Percentiles rank a stretch among this genome's conserved stretches.
Evolutionary conservation across 2,329 filamentous ascomycete species (phyloP).

Genomic region (Pseudogymnoascus sp.): DNA sequence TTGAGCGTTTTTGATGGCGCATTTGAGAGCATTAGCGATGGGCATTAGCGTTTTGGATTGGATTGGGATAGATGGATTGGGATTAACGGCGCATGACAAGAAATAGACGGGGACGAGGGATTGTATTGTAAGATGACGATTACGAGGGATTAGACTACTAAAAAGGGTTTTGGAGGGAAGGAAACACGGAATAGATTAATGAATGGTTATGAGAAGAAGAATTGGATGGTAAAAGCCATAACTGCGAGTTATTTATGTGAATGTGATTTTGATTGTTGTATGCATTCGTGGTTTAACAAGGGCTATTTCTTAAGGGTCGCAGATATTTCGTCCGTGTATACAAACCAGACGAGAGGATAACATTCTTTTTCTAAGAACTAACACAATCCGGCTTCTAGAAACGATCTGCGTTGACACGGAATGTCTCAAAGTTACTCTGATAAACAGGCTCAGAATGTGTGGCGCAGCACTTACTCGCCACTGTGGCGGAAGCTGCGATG

Average conservation of each 20-base stretch:
- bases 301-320: neutral
- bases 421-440: neutral
- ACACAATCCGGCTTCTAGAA: neutral
- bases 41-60: constrained; percentile 1
- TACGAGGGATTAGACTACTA: neutral
- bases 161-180: neutral
- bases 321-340: neutral
- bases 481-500: neutral
- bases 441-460: neutral
- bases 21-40: neutral
- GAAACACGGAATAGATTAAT: neutral
- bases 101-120: neutral
- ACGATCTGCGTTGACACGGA: neutral
- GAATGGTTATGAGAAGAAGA: neutral
- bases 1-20: neutral
- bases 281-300: neutral
- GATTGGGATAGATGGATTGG: neutral
- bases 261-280: neutral
- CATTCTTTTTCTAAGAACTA: neutral
- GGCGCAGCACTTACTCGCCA: neutral
- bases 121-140: neutral
- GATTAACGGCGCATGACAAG: neutral
- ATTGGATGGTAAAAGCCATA: neutral
- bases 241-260: neutral
- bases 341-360: too few species aligned